These are phyloP conservation scores for Mrakia hoshinonis DNA, from an alignment of 768 basidiomycete genomes.

Conservation along the genomic window DNA sequence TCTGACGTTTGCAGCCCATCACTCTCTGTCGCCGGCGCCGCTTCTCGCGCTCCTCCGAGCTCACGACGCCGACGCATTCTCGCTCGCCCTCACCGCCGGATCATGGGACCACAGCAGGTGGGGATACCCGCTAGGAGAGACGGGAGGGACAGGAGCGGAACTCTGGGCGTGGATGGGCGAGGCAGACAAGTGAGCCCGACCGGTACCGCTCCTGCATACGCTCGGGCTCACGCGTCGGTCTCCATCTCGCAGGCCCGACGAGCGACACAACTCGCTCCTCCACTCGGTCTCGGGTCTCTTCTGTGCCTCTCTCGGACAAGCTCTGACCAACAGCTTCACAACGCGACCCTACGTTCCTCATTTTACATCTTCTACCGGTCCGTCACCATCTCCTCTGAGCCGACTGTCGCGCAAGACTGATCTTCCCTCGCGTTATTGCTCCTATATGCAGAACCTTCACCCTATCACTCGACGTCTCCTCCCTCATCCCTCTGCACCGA, in stretches of 20 bases:
- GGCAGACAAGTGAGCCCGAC: slow-evolving; percentile 24
- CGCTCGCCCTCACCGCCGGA: slow-evolving; percentile 81
- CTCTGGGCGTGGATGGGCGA: slow-evolving; percentile 89
- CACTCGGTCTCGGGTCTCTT: slow-evolving; percentile 88
- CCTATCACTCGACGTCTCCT: slow-evolving; percentile 39
- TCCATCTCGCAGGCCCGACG: slow-evolving; percentile 50
- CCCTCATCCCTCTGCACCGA: slow-evolving; percentile 89
- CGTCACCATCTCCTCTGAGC: background rate
- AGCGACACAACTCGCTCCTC: slow-evolving; percentile 73
- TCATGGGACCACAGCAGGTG: slow-evolving; percentile 81
- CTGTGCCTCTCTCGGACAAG: slow-evolving; percentile 76
- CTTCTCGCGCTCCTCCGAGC: slow-evolving; percentile 78
- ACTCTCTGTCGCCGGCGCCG: slow-evolving; percentile 73
- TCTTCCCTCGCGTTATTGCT: background rate
- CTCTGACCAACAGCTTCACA: slow-evolving; percentile 49
- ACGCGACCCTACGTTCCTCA: slow-evolving; percentile 27
- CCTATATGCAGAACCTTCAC: background rate
- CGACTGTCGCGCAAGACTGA: background rate
- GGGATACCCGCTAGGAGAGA: slow-evolving; percentile 68
- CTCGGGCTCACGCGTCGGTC: background rate
- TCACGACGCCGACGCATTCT: slow-evolving; percentile 77
- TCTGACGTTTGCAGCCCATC: slow-evolving; percentile 52
- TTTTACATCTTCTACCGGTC: slow-evolving; percentile 10
- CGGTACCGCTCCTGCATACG: background rate
- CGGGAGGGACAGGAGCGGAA: slow-evolving; percentile 77